A percentile compares a stretch with the other conserved stretches of the same genome.
phyloP scores from a whole-genome alignment of 2,329 filamentous ascomycete species.

The Clonostachys sp. region DNA sequence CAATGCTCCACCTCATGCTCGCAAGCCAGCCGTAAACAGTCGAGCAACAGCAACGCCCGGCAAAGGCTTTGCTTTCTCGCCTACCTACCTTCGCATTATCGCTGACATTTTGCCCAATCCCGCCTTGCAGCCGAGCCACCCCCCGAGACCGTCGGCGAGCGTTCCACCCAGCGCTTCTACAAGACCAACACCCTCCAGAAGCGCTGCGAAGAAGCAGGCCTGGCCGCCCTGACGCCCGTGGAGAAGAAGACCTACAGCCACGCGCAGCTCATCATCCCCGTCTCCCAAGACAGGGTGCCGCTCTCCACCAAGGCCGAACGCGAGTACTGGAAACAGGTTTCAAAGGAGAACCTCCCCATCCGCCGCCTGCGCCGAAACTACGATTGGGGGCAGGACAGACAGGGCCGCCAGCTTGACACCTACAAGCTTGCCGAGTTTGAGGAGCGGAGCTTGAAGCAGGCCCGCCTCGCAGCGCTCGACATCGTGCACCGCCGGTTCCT shows the following conservation, averaged over 20 bases:
- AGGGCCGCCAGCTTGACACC: slow-evolving; percentile 42
- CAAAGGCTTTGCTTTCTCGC: no score
- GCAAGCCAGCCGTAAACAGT: no score
- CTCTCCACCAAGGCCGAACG: slow-evolving; percentile 43
- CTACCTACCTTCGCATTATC: not conserved
- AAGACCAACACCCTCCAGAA: slow-evolving; percentile 44
- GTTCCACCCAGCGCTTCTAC: slow-evolving; percentile 40
- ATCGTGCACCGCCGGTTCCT: slow-evolving; percentile 39
- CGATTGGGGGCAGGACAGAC: slow-evolving; percentile 46
- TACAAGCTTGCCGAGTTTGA: slow-evolving; percentile 42
- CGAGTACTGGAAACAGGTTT: slow-evolving; percentile 53
- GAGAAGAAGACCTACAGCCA: slow-evolving; percentile 46
- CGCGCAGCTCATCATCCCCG: slow-evolving; percentile 37
- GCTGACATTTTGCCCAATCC: not conserved
- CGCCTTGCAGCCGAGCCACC: slow-evolving; percentile 13
- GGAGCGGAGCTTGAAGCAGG: slow-evolving; percentile 32
- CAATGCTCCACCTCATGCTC: not conserved
- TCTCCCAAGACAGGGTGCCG: slow-evolving; percentile 24
- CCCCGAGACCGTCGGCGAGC: slow-evolving; percentile 42
- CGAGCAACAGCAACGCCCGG: no score
- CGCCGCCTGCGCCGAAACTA: slow-evolving; percentile 33
- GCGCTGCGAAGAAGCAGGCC: slow-evolving; percentile 35
- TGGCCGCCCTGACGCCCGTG: slow-evolving; percentile 36
- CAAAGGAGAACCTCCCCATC: slow-evolving; percentile 45
- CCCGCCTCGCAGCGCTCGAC: slow-evolving; percentile 34